Conservation (phyloP, 768 basidiomycete species). For the Mycena rosella region DNA sequence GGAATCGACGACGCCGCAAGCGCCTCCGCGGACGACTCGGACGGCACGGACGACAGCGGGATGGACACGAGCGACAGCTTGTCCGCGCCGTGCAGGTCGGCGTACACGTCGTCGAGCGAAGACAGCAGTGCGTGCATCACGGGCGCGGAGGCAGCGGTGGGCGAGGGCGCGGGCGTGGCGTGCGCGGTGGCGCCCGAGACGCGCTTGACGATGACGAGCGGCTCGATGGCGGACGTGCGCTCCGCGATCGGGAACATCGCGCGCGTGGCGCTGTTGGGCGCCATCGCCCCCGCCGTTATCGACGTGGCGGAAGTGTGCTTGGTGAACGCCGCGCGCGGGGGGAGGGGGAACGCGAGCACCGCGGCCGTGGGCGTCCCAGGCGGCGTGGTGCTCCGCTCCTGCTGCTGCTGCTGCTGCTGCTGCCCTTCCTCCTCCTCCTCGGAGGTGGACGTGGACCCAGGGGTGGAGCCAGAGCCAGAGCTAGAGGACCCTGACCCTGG, state of each 20-base stretch:
- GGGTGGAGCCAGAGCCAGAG: too few species aligned
- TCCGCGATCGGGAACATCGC: conserved; percentile 11
- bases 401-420: too few species aligned
- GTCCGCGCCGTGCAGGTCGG: neutral
- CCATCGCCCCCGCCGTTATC: too few species aligned
- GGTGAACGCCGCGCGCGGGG: conserved; percentile 29
- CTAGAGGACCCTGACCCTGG: too few species aligned
- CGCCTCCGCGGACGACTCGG: too few species aligned
- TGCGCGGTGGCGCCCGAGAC: conserved; percentile 2
- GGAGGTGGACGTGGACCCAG: neutral
- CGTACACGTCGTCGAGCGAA: conserved; percentile 29
- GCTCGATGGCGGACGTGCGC: neutral
- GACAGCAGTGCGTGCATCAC: conserved; percentile 31
- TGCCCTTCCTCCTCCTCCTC: neutral
- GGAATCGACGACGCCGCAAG: too few species aligned
- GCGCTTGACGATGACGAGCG: conserved; percentile 31
- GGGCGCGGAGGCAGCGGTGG: neutral
- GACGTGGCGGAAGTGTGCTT: too few species aligned
- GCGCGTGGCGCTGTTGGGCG: conserved; percentile 9
- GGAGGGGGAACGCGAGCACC: conserved; percentile 14
- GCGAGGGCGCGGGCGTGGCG: too few species aligned
- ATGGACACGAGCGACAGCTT: conserved; percentile 15
- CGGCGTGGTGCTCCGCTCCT: conserved; percentile 4
- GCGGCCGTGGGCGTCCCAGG: conserved; percentile 5
- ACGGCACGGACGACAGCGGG: conserved; percentile 1